Conservation (phyloP, 1,284 basidiomycete species). For the Fomes fomentarius region DNA sequence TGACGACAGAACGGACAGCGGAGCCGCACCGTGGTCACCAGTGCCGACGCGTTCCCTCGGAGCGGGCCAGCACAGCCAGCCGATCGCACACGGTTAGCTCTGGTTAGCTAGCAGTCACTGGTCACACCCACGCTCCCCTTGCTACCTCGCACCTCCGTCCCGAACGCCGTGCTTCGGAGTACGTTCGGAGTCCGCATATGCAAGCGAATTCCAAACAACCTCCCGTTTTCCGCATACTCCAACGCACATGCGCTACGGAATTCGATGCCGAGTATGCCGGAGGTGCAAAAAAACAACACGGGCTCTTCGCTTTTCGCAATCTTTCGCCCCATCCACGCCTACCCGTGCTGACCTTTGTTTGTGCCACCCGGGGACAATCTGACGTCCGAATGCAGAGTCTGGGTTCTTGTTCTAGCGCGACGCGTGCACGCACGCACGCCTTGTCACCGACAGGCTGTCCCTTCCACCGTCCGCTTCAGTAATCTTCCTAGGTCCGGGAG, state of each 20-base stretch:
- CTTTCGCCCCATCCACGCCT: no score
- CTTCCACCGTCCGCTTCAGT: no score
- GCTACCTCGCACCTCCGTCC: constrained; percentile 6
- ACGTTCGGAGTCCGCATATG: constrained; percentile 12
- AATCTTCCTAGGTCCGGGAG: neutral
- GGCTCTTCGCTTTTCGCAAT: no score
- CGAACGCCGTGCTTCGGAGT: constrained; percentile 21
- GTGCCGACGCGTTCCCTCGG: constrained; percentile 8
- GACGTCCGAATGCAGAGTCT: neutral
- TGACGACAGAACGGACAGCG: neutral
- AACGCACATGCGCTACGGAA: neutral
- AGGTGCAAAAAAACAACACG: no score
- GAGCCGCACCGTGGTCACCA: neutral
- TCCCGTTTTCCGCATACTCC: neutral
- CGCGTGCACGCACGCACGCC: neutral
- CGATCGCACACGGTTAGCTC: neutral
- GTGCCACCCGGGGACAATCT: neutral
- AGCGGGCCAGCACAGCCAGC: constrained; percentile 13
- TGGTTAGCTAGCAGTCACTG: no score
- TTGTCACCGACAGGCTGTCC: neutral
- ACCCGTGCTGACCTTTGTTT: neutral
- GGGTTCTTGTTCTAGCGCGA: neutral
- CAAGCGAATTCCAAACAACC: neutral
- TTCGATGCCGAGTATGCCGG: neutral
- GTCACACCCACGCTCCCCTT: neutral